Evolutionary conservation across 768 basidiomycete genomes (phyloP).

Genomic region (Pleurotus tuber-regium): DNA sequence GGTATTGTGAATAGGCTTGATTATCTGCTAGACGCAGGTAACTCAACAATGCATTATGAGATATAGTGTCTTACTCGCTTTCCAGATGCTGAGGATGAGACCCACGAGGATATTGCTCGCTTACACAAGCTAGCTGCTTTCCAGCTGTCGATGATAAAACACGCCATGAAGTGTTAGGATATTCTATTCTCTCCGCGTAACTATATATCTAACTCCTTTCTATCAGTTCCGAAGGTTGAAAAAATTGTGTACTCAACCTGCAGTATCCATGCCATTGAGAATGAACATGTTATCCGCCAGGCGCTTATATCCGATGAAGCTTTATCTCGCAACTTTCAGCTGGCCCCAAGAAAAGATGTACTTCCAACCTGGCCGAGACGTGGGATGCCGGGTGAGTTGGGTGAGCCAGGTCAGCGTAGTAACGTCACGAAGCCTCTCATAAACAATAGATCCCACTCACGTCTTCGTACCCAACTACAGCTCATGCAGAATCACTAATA

Average conservation of each 20-base stretch:
- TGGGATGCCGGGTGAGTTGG: conserved; percentile 68
- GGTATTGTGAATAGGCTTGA: conserved; percentile 91
- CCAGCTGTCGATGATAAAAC: conserved; percentile 87
- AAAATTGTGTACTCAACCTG: conserved; percentile 98
- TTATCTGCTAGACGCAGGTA: conserved; percentile 75
- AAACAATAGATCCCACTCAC: background rate
- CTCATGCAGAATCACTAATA: conserved; percentile 56
- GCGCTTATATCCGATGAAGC: conserved; percentile 76
- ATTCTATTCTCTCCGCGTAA: conserved; percentile 12
- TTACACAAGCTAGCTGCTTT: conserved; percentile 83
- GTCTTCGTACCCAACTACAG: conserved; percentile 27
- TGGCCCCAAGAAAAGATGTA: conserved; percentile 67
- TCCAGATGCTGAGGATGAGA: conserved; percentile 56
- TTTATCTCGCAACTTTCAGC: conserved; percentile 44
- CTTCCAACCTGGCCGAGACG: conserved; percentile 83
- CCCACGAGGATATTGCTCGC: conserved; percentile 55
- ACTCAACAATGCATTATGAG: conserved; percentile 14
- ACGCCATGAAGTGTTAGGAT: conserved; percentile 89
- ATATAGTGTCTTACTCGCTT: conserved; percentile 9
- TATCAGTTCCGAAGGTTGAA: conserved; percentile 71
- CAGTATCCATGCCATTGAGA: conserved; percentile 86
- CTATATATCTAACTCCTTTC: conserved; percentile 11
- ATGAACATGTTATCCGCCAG: conserved; percentile 84
- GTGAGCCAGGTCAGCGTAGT: conserved; percentile 47
- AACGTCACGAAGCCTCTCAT: background rate